Conservation (phyloP, 306 rosid genomes). For the Herpetospermum pedunculosum region DNA sequence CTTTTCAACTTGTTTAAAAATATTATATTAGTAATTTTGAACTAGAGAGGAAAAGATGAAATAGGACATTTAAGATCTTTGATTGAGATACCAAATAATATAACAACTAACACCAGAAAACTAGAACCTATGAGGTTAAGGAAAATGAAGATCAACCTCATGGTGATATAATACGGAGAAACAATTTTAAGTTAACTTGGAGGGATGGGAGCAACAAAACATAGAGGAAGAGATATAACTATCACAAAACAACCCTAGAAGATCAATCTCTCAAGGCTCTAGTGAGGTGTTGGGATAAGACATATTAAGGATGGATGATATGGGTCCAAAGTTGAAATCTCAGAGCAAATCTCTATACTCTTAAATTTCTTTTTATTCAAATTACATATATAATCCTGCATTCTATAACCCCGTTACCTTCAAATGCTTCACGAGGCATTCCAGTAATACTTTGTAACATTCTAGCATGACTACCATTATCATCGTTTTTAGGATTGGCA, state of each 20-base stretch:
- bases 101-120: background rate
- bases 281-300: background rate
- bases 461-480: slow-evolving; percentile 41
- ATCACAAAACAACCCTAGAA: background rate
- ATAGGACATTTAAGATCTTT: background rate
- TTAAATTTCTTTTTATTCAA: background rate
- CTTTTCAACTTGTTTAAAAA: background rate
- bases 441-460: slow-evolving; percentile 57
- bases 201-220: background rate
- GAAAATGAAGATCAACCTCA: background rate
- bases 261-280: background rate
- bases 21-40: background rate
- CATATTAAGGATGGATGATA: background rate
- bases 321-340: background rate
- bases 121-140: background rate
- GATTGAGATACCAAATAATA: background rate
- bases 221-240: background rate
- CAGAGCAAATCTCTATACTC: background rate
- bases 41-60: background rate
- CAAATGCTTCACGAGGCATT: slow-evolving; percentile 47
- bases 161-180: background rate
- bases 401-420: slow-evolving; percentile 24
- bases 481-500: slow-evolving; percentile 34
- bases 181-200: background rate
- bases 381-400: background rate